Evolutionary conservation across 345 rosid genomes (phyloP), one percentile per base, ranked within the genome.

Genomic region (Syzygium grande): DNA sequence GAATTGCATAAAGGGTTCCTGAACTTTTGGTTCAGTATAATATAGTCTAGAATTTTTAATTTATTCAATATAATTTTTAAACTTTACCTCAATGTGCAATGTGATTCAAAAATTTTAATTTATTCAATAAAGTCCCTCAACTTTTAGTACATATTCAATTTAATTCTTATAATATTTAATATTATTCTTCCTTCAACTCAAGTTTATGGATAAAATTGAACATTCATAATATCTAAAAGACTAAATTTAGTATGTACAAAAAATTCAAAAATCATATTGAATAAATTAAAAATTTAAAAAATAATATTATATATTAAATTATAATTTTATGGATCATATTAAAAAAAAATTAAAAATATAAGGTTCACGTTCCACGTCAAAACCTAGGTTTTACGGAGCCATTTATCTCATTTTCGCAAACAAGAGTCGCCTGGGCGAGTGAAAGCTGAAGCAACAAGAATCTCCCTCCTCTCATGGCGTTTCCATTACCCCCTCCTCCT

Each of bases 171-270:
- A 43, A 43, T 43, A 43, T 43, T 13, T 4, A 51, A 51, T 51
- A 4, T 12, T 12, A 1, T 12, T 4, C 11, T 51, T 51, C 5
- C 5, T 1, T 51, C 2, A 51, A 51, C 52, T 51, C 52, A 51
- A 51, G 13, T 11, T 51, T 43, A 43, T 43, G 46, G 7, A 43
- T 7, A 43, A 7, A 43, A 51, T 51, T 56, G 2, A 22, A 55
- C 6, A 3, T 55, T 25, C 19, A 59, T 59, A 11, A 11, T 11
- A 5, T 58, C 11, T 0, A 1, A 0, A 1, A 4, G 0, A 58
- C 0, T 25, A 58, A 25, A 59, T 59, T 27, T 3, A 59, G 1
- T 0, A 59, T 11, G 0, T 0, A 59, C 17, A 0, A 25, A 59
- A 59, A 59, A 1, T 59, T 0, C 0, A 59, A 3, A 27, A 0